These are phyloP conservation scores for Trichoderma endophyticum DNA, from an alignment of 2,329 filamentous ascomycete species.

Conservation along the genomic window DNA sequence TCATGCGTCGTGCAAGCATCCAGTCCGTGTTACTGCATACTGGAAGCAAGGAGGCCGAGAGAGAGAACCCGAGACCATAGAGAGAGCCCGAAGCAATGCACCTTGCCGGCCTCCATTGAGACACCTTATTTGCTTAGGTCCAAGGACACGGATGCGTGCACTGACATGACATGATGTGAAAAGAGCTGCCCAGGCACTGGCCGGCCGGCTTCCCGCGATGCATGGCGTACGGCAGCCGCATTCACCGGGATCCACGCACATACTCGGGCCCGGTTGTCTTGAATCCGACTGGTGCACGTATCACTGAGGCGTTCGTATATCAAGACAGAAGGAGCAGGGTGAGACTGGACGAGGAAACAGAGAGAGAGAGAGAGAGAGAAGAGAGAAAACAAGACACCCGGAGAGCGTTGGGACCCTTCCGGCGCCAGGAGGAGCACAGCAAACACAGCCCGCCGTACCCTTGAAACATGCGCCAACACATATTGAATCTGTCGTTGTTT, in stretches of 20 bases:
- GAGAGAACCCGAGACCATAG: neutral
- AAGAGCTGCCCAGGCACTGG: constrained; percentile 2
- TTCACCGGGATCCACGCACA: constrained; percentile 10
- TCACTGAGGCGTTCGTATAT: neutral
- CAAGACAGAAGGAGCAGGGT: neutral
- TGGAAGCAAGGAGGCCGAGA: neutral
- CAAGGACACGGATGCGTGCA: neutral
- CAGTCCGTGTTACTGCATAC: neutral
- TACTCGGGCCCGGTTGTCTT: constrained; percentile 5
- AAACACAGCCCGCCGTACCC: neutral
- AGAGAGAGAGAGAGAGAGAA: neutral
- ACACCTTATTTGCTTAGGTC: neutral
- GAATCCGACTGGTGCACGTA: constrained; percentile 16
- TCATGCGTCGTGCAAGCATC: neutral
- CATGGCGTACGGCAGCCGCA: constrained; percentile 10
- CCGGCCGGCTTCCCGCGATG: constrained; percentile 8
- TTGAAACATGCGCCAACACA: neutral
- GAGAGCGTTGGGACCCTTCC: neutral
- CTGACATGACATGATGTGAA: neutral
- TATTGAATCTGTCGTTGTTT: neutral
- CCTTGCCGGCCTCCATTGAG: neutral
- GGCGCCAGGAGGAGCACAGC: neutral
- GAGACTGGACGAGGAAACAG: neutral
- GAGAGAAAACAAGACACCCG: neutral
- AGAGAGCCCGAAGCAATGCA: neutral